Evolutionary conservation across 495 filamentous ascomycete genomes (phyloP).

Genomic region (Hypoxylon intermedium): DNA sequence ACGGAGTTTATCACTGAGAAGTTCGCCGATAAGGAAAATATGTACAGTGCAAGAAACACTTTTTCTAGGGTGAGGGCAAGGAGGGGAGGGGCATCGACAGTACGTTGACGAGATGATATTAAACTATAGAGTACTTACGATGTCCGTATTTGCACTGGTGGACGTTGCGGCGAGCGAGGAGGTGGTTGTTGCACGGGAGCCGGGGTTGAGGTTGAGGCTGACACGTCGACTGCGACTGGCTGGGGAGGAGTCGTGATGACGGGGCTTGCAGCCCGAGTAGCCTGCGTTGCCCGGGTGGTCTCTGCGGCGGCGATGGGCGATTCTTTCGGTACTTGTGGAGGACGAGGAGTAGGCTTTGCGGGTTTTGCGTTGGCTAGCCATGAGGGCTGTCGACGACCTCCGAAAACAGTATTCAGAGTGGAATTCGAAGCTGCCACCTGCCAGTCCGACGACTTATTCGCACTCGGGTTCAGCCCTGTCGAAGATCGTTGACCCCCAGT

Average conservation of each 20-base stretch:
- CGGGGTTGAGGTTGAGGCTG: slow-evolving; percentile 16
- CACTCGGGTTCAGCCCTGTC: slow-evolving; percentile 11
- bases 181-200: slow-evolving; percentile 11
- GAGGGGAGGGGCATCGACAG: not conserved
- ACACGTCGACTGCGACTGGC: slow-evolving; percentile 19
- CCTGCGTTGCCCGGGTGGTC: not conserved
- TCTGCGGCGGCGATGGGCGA: slow-evolving; percentile 10
- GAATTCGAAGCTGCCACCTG: slow-evolving; percentile 72
- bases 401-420: slow-evolving; percentile 62
- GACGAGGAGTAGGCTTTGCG: slow-evolving; percentile 50
- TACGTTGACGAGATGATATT: not conserved
- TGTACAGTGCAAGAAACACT: not conserved
- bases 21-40: too few relatives aligned
- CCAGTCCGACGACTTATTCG: slow-evolving; percentile 18
- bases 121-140: slow-evolving; percentile 28
- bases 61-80: too few relatives aligned
- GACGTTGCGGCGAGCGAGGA: slow-evolving; percentile 1
- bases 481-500: slow-evolving; percentile 19
- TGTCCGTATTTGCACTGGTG: slow-evolving; percentile 15
- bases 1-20: too few relatives aligned
- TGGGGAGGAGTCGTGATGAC: slow-evolving; percentile 7
- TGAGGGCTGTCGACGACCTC: slow-evolving; percentile 68
- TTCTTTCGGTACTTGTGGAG: slow-evolving; percentile 26
- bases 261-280: slow-evolving; percentile 5
- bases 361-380: slow-evolving; percentile 66